phyloP scores from a whole-genome alignment of 2,329 filamentous ascomycete species.

The Leptographium lundbergii region DNA sequence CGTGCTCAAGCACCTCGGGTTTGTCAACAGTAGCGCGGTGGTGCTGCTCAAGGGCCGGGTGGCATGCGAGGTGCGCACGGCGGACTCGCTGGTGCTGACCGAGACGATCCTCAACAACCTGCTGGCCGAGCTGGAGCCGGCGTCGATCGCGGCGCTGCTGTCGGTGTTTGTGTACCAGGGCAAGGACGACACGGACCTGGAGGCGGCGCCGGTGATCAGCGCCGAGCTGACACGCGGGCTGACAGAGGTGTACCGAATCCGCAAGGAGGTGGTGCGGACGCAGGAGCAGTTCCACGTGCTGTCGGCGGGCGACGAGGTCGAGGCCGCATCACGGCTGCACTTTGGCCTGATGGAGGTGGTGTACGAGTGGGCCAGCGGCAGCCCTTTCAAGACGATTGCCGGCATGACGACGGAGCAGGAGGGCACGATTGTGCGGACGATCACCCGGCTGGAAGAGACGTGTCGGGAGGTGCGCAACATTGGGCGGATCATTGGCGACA shows the following conservation, averaged over 20 bases:
- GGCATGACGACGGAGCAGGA: constrained; percentile 92
- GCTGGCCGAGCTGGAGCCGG: constrained; percentile 84
- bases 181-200: constrained; percentile 49
- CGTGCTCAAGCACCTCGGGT: constrained; percentile 82
- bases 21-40: constrained; percentile 75
- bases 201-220: constrained; percentile 66
- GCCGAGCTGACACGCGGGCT: constrained; percentile 70
- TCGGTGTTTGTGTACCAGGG: constrained; percentile 97
- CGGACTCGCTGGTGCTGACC: constrained; percentile 89
- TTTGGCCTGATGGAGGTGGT: constrained; percentile 97
- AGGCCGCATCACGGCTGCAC: constrained; percentile 74
- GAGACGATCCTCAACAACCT: constrained; percentile 96
- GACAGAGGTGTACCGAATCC: constrained; percentile 76
- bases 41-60: constrained; percentile 98
- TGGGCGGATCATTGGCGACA: constrained; percentile 88
- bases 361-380: constrained; percentile 94
- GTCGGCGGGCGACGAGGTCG: constrained; percentile 74
- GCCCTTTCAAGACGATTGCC: constrained; percentile 97
- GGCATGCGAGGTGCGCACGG: constrained; percentile 94
- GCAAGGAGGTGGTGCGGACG: constrained; percentile 81
- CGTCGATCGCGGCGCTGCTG: constrained; percentile 88
- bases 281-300: constrained; percentile 90
- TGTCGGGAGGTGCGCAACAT: constrained; percentile 97
- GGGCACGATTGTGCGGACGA: constrained; percentile 91
- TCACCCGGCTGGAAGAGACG: constrained; percentile 87